Evolutionary conservation across 139 green algal genomes (phyloP), one percentile per base, ranked within the genome.

Genomic region (Gonium pectorale): DNA sequence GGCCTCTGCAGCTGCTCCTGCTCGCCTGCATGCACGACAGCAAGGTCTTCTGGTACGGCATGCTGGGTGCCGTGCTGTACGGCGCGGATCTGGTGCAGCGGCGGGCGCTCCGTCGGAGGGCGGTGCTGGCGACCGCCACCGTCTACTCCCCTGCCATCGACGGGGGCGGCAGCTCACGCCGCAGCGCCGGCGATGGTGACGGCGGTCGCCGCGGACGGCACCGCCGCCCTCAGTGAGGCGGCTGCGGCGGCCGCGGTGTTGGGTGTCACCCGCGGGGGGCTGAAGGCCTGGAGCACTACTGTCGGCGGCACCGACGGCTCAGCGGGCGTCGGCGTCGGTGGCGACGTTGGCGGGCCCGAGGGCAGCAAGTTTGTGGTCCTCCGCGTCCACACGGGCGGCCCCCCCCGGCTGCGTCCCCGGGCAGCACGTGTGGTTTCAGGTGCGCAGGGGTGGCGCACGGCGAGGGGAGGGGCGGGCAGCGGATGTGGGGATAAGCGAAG

Each of bases 21-120:
- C 40, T 83, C 6, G 77, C 11, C 60, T 74, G 62, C 77, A 43
- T 83, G 31, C 77, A 83, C 44, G 62, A 73, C 62, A 40, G 62
- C 62, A 74, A 73, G 17, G 41, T 83, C 0, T 83, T 83, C 31
- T 73, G 77, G 60, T 83, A 74, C 77, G 31, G 43, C 62, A 40
- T 74, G 43, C 44, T 74, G 38, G 77, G 77, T 11, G n/a, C 35
- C 29, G 13, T 83, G 37, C 43, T 73, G 43, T 83, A 83, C 63
- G 77, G 43, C 33, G 60, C 77, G 6, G 77, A 83, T 33, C 43
- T 83, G 3, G 43, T 49, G 33, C 60, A 73, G 43, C 77, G 77
- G 3, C 33, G 33, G 60, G 41, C 31, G 43, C 77, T 83, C 62
- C 77, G 77, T 17, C 60, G 77, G 4, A n/a, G 77, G 0, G 44